A percentile compares a stretch with the other conserved stretches of the same genome.
These are phyloP conservation scores for Arachnopeziza araneosa DNA, from an alignment of 2,329 filamentous ascomycete species.

Conservation along the genomic window DNA sequence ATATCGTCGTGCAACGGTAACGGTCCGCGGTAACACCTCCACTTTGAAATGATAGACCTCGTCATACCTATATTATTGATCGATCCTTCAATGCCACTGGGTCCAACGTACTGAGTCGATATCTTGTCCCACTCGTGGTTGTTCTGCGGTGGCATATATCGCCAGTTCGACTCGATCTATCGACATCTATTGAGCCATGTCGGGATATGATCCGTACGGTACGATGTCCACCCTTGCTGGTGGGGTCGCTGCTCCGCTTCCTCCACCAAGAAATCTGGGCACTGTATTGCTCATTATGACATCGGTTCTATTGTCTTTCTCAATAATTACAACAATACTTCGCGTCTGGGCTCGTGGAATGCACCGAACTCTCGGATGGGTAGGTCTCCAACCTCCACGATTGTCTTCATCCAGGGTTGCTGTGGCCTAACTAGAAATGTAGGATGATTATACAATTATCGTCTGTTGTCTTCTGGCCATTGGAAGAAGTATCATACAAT, in stretches of 20 bases:
- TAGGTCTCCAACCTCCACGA: not conserved
- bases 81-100: not conserved
- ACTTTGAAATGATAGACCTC: not conserved
- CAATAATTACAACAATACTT: not conserved
- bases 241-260: not conserved
- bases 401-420: not conserved
- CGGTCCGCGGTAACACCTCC: not conserved
- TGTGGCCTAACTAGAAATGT: not conserved
- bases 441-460: not conserved
- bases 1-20: not conserved
- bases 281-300: not conserved
- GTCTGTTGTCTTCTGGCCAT: not conserved
- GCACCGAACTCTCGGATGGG: not conserved
- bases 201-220: not conserved
- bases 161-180: not conserved
- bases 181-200: not conserved
- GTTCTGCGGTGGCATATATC: not conserved
- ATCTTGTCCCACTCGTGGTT: not conserved
- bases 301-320: not conserved
- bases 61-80: not conserved
- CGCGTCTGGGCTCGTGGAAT: not conserved
- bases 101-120: not conserved
- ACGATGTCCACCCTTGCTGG: not conserved
- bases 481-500: not conserved
- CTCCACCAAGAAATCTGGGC: not conserved